A percentile compares a stretch with the other conserved stretches of the same genome.
Evolutionary conservation across 148 eudicot species (phyloP).

Genomic region (Linanthus parryae): DNA sequence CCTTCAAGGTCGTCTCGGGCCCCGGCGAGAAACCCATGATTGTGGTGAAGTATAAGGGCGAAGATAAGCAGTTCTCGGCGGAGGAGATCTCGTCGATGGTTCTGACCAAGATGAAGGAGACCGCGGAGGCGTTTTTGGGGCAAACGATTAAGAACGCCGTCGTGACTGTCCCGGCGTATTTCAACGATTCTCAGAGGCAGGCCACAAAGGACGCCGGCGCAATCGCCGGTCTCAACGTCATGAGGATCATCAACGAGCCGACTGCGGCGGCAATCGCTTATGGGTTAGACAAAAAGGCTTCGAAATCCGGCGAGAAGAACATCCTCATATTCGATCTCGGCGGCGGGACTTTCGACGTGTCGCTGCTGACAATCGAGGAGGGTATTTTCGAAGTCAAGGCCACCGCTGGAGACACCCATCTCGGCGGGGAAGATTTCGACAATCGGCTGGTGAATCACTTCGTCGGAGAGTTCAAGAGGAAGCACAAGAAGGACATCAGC

Average conservation of each 20-base stretch:
- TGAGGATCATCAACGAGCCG: constrained; percentile 17
- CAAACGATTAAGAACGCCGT: constrained; percentile 12
- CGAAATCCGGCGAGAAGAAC: constrained; percentile 10
- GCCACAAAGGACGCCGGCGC: constrained; percentile 16
- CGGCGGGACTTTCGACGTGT: constrained; percentile 17
- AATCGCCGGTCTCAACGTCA: constrained; percentile 9
- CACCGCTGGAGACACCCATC: constrained; percentile 18
- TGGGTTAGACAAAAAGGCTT: constrained; percentile 18
- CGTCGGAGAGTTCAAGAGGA: constrained; percentile 9
- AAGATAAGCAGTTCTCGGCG: constrained; percentile 12
- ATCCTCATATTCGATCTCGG: constrained; percentile 16
- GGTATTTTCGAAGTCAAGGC: constrained; percentile 22
- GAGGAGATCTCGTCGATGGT: constrained; percentile 20
- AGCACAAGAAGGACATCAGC: constrained; percentile 17
- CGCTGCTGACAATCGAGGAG: constrained; percentile 13
- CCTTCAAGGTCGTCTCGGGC: constrained; percentile 10
- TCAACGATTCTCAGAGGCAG: constrained; percentile 20
- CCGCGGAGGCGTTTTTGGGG: constrained; percentile 13
- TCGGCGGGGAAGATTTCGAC: constrained; percentile 20
- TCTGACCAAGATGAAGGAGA: constrained; percentile 10
- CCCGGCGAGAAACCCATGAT: constrained; percentile 19
- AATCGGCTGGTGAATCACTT: constrained; percentile 16
- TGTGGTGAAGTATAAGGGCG: constrained; percentile 15
- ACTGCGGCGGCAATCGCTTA: constrained; percentile 17
- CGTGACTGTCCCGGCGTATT: constrained; percentile 15